These are phyloP conservation scores for Blastobotrys raffinosifermentans DNA, from an alignment of 1,139 yeast species.

Conservation along the genomic window DNA sequence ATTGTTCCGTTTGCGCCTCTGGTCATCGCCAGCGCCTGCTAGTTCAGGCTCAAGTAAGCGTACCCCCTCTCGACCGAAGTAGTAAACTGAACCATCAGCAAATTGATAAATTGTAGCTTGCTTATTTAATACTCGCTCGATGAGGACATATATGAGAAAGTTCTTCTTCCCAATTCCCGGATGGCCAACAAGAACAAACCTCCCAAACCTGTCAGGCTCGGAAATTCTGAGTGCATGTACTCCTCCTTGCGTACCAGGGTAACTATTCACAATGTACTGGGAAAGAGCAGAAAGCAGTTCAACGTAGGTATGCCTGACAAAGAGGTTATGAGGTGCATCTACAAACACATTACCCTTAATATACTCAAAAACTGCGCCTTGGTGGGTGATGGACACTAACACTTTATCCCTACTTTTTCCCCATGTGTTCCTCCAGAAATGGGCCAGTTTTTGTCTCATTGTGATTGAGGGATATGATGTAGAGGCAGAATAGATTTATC, in stretches of 20 bases:
- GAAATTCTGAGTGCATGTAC: not conserved
- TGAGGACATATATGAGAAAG: not conserved
- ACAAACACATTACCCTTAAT: not conserved
- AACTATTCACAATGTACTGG: not conserved
- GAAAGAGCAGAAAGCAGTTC: not conserved
- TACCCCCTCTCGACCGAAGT: conserved; percentile 1
- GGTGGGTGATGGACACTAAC: not conserved
- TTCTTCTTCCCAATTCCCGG: not conserved
- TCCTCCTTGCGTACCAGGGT: not conserved
- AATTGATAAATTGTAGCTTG: not conserved
- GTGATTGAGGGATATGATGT: too few species aligned
- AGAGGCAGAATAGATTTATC: too few species aligned
- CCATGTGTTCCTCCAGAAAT: not conserved
- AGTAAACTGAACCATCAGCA: not conserved
- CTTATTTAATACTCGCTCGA: not conserved
- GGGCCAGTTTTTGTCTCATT: not conserved
- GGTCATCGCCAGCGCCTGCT: not conserved
- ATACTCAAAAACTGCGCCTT: not conserved
- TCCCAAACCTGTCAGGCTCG: not conserved
- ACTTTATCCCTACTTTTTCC: not conserved
- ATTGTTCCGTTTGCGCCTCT: not conserved
- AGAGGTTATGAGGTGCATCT: not conserved
- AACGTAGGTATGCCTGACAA: not conserved
- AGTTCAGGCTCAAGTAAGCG: conserved; percentile 1
- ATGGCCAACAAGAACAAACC: not conserved